A percentile compares a stretch with the other conserved stretches of the same genome.
phyloP scores from a whole-genome alignment of 2,329 filamentous ascomycete species.

The Fusarium chaquense region DNA sequence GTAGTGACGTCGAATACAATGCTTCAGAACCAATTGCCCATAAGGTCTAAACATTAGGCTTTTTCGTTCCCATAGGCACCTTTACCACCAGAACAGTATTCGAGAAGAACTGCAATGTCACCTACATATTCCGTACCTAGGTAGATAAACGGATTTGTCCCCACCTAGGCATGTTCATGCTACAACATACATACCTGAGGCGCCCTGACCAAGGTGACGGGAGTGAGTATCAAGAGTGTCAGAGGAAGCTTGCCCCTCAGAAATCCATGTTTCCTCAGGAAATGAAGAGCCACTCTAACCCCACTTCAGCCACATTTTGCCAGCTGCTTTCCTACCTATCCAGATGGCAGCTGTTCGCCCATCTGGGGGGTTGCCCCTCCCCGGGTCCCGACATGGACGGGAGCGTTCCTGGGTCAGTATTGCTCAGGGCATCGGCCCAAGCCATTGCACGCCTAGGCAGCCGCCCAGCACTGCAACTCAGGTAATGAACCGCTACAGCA shows the following conservation, averaged over 20 bases:
- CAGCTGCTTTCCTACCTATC: neutral
- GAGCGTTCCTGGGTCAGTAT: slow-evolving; percentile 17
- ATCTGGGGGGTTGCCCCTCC: slow-evolving; percentile 14
- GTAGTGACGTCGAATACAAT: slow-evolving; percentile 21
- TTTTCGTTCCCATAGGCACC: neutral
- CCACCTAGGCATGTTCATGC: slow-evolving; percentile 8
- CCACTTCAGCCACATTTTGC: slow-evolving; percentile 38
- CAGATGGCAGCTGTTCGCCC: neutral
- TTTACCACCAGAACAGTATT: neutral
- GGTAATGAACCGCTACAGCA: slow-evolving; percentile 3
- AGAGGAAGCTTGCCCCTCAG: slow-evolving; percentile 20
- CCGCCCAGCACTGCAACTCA: neutral
- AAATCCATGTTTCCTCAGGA: slow-evolving; percentile 16
- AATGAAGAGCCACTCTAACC: slow-evolving; percentile 36
- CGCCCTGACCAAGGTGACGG: slow-evolving; percentile 14
- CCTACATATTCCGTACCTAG: neutral
- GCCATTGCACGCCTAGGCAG: too few species aligned
- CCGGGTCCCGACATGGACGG: neutral
- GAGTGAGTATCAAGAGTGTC: slow-evolving; percentile 7
- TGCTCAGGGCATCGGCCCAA: neutral
- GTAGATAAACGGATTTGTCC: neutral
- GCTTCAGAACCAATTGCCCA: neutral
- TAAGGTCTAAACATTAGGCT: neutral
- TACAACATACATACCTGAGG: slow-evolving; percentile 22
- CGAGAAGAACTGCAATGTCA: neutral